Evolutionary conservation across 2,329 filamentous ascomycete species (phyloP), one percentile per base, ranked within the genome.

Genomic region (Blumeria graminis): DNA sequence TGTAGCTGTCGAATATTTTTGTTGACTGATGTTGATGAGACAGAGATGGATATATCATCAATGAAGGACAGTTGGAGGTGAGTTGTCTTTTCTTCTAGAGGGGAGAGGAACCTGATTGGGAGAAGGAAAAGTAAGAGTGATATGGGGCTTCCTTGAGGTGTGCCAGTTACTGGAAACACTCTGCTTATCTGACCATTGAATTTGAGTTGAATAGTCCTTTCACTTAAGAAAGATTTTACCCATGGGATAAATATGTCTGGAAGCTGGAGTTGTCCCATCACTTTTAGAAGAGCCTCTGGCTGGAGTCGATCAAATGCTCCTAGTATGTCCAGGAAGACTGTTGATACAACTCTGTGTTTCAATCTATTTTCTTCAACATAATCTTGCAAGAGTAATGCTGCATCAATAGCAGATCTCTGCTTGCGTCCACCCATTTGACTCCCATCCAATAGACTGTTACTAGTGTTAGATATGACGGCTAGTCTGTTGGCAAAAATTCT

Each of bases 371-470:
- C n/a, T 39, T 56, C 33, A 6, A 45, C 16, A 22, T 22, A 18
- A 7, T 56, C 22, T 13, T 46, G 32, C 35, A 48, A 18, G 9
- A 56, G 28, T 36, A 56, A 6, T 5, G 32, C 32, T 6, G 55
- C 32, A 38, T 56, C 35, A 28, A 55, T 41, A 33, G 52, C 52
- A 1, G 52, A 43, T 32, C 52, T 41, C 16, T 55, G 52, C n/a
- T 56, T 56, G 46, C 33, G n/a, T 34, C 55, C 43, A n/a, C 39
- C 55, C 39, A 46, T 56, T 22, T 35, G 55, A 35, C 33, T 46
- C 13, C 28, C 28, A 48, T 46, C 39, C 8, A 46, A 32, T 13
- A 56, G 32, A 36, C 10, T 18, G 13, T 6, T 3, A 6, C 16
- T 18, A 1, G 28, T 43, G 7, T 41, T 16, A 6, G 52, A 9